phyloP scores from a whole-genome alignment of 805 yeast genomes.

The Ogataea minuta region DNA sequence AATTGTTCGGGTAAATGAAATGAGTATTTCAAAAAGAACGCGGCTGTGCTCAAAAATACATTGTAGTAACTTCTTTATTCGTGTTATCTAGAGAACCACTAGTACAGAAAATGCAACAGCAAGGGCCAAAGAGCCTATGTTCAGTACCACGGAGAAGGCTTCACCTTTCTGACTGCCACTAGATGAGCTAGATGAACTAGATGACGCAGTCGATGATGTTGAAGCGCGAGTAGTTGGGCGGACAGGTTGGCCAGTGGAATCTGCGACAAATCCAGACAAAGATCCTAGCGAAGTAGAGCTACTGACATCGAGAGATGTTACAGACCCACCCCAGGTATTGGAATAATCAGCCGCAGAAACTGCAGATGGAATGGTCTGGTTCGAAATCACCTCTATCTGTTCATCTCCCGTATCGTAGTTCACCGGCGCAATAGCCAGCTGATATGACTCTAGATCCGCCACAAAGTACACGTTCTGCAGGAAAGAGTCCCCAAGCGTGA shows the following conservation, averaged over 20 bases:
- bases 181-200: constrained; percentile 9
- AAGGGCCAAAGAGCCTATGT: constrained; percentile 1
- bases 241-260: neutral
- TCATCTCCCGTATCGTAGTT: constrained; percentile 32
- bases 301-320: constrained; percentile 8
- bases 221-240: constrained; percentile 1
- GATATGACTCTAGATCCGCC: constrained; percentile 48
- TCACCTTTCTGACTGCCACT: neutral
- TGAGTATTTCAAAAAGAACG: neutral
- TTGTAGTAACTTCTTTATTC: neutral
- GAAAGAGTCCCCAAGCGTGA: constrained; percentile 54
- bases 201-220: constrained; percentile 8
- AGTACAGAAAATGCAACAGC: constrained; percentile 2
- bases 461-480: constrained; percentile 52
- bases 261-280: constrained; percentile 2
- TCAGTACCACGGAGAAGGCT: neutral
- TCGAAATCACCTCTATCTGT: constrained; percentile 45
- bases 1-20: neutral
- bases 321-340: constrained; percentile 37
- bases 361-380: constrained; percentile 51
- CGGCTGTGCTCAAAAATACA: constrained; percentile 1
- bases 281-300: constrained; percentile 5
- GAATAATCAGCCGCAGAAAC: constrained; percentile 45
- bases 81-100: constrained; percentile 1
- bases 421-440: constrained; percentile 48